phyloP scores from a whole-genome alignment of 441 rosid genomes.

The Corymbia calophylla region DNA sequence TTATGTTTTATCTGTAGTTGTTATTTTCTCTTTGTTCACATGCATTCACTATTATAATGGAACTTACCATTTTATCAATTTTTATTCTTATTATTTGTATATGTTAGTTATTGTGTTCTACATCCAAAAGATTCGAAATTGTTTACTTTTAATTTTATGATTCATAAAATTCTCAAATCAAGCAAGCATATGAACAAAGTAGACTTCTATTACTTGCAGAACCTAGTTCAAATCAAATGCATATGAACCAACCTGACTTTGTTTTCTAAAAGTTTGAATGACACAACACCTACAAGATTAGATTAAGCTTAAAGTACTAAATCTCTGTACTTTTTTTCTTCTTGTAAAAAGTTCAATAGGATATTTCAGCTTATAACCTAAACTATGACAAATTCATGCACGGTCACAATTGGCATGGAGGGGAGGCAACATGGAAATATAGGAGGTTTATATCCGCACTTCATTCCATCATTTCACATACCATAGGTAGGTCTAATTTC shows the following conservation, averaged over 20 bases:
- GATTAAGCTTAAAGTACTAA: not conserved
- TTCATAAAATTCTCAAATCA: too few species aligned
- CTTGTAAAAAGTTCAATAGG: not conserved
- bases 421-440: not conserved
- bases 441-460: not conserved
- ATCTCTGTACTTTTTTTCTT: not conserved
- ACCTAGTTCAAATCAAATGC: not conserved
- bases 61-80: not conserved
- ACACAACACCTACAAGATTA: not conserved
- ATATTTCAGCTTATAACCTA: not conserved
- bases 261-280: not conserved
- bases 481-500: not conserved
- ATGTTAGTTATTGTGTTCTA: not conserved
- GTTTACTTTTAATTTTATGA: too few species aligned
- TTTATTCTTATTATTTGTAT: too few species aligned
- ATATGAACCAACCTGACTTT: not conserved
- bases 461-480: not conserved
- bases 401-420: not conserved
- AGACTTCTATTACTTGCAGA: too few species aligned
- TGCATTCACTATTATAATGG: not conserved
- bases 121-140: too few species aligned
- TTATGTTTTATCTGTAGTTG: not conserved
- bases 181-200: too few species aligned
- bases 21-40: not conserved
- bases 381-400: not conserved